Evolutionary conservation across 768 basidiomycete species (phyloP).

Genomic region (Kwoniella heveanensis): DNA sequence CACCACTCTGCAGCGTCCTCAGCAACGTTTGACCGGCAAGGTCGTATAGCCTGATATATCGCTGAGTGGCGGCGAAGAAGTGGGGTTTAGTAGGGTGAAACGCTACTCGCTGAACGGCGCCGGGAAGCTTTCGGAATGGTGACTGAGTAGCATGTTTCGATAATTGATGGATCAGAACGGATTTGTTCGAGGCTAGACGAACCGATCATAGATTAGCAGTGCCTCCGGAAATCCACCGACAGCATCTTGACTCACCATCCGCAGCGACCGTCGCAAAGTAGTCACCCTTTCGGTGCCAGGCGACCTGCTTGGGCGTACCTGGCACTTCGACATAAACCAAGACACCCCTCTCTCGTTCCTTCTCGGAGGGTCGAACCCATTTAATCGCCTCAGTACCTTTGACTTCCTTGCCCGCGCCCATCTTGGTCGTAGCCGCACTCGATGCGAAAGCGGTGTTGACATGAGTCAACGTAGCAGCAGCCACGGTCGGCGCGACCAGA

Average conservation of each 20-base stretch:
- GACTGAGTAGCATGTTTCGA: slow-evolving; percentile 93
- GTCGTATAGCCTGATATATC: slow-evolving; percentile 93
- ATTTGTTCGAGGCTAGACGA: slow-evolving; percentile 69
- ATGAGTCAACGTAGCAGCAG: slow-evolving; percentile 66
- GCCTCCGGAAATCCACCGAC: no score
- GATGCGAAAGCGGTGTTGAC: slow-evolving; percentile 64
- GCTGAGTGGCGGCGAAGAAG: slow-evolving; percentile 98
- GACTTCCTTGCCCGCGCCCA: slow-evolving; percentile 41
- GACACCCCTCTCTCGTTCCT: slow-evolving; percentile 57
- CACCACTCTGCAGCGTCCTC: slow-evolving; percentile 91
- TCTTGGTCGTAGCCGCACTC: slow-evolving; percentile 52
- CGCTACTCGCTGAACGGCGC: slow-evolving; percentile 80
- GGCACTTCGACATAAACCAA: slow-evolving; percentile 58
- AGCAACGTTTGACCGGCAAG: slow-evolving; percentile 87
- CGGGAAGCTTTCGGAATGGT: slow-evolving; percentile 94
- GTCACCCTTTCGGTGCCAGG: slow-evolving; percentile 93
- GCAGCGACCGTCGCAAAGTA: slow-evolving; percentile 84
- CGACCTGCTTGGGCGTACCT: slow-evolving; percentile 69
- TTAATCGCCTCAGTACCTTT: slow-evolving; percentile 55
- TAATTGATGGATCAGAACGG: slow-evolving; percentile 94
- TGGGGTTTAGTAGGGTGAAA: slow-evolving; percentile 95
- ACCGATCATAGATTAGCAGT: background rate
- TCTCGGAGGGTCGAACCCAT: slow-evolving; percentile 56
- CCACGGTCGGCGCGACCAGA: slow-evolving; percentile 69
- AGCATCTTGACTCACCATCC: slow-evolving; percentile 68